A percentile compares a stretch with the other conserved stretches of the same genome.
Conservation (phyloP, 257 asterid species). For the Jacaranda copaia region DNA sequence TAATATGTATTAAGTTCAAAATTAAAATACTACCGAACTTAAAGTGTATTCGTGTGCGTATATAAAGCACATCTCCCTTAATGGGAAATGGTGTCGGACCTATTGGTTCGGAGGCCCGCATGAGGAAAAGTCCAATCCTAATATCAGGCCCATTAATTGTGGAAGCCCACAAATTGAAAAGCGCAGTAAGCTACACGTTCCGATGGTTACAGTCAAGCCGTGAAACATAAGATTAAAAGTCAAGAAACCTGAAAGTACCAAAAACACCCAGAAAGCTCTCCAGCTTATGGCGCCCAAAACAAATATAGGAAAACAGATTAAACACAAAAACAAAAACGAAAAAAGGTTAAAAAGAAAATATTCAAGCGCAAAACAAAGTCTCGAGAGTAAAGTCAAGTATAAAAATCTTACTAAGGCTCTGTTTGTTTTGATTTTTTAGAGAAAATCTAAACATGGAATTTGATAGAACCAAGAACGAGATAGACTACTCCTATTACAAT, state of each 20-base stretch:
- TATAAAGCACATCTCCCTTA: too few relatives aligned
- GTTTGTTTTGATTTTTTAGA: not conserved
- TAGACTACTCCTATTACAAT: slow-evolving; percentile 33
- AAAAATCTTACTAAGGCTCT: not conserved
- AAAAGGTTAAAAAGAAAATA: not conserved
- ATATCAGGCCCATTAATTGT: not conserved
- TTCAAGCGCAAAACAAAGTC: not conserved
- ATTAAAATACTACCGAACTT: too few relatives aligned
- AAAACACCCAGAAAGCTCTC: slow-evolving; percentile 54
- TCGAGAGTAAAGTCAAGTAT: slow-evolving; percentile 37
- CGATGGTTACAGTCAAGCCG: slow-evolving; percentile 24
- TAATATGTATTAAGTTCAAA: too few relatives aligned
- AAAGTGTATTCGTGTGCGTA: too few relatives aligned
- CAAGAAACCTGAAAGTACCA: slow-evolving; percentile 46
- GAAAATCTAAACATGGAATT: slow-evolving; percentile 41
- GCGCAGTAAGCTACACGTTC: too few relatives aligned
- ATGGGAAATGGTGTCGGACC: too few relatives aligned
- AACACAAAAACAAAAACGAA: not conserved
- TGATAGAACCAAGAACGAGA: slow-evolving; percentile 51
- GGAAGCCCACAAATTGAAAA: not conserved
- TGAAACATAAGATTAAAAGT: slow-evolving; percentile 50
- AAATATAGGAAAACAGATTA: not conserved
- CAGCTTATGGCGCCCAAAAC: slow-evolving; percentile 37
- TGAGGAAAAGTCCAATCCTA: not conserved
- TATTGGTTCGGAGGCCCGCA: too few relatives aligned